Evolutionary conservation across 2,329 filamentous ascomycete genomes (phyloP), one percentile per base, ranked within the genome.

Genomic region (Penicillium sp.): DNA sequence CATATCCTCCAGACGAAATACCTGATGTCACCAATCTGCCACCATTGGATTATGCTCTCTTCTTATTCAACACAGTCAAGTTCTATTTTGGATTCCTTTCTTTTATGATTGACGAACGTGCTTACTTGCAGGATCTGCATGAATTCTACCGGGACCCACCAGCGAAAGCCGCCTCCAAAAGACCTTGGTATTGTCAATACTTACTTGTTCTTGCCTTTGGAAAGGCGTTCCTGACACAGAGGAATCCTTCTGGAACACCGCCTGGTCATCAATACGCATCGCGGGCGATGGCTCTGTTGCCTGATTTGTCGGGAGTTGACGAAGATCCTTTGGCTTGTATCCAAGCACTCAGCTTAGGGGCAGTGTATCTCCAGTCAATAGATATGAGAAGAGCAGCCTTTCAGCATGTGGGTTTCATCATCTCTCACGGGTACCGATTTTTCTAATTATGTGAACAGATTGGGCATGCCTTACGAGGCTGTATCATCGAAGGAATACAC

Each of bases 11-110:
- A 10, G 60, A 67, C 23, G 61, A 64, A 63, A 57, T 50, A 37
- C 67, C 69, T 12, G 72, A 72, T 48, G 63, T 65, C 8, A 65
- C 71, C 15, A 66, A 72, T n/a, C 66, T 83, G 16, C 81, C 81
- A 0, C 80, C 77, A 1, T 69, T 79, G 0, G 80, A 84, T 60
- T 76, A 79, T 60, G 78, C 79, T 5, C 68, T 80, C 4, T 83
- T 79, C 52, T 65, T 84, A 4, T 79, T 83, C 68, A 82, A 82
- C 56, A 77, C 79, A 0, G 80, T 83, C 54, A 82, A 83, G 52
- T 84, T 83, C 41, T 79, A 82, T 55, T 81, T 80, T 52, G 76
- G 77, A 3, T 80, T 82, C 31, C 63, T 83, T 3, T 81, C 82
- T 25, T 80, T 82, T 46, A 67, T 84, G 2, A 82, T 83, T 41